A percentile compares a stretch with the other conserved stretches of the same genome.
phyloP scores from a whole-genome alignment of 768 basidiomycete species.

The Phlebiopsis gigantea region DNA sequence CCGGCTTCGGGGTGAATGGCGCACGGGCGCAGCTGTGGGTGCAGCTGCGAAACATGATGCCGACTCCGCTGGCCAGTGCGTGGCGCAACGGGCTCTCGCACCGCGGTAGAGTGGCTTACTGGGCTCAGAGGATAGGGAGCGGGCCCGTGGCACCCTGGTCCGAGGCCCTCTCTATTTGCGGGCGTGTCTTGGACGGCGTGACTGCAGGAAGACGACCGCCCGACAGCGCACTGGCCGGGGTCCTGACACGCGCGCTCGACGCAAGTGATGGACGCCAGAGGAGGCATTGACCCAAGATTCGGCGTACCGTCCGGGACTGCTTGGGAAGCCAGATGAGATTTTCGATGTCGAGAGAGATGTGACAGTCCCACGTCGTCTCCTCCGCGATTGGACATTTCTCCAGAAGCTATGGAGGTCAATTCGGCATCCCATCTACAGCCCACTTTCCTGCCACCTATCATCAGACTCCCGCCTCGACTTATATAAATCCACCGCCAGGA shows the following conservation, averaged over 20 bases:
- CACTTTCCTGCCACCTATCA: conserved; percentile 4
- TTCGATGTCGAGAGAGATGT: conserved; percentile 1
- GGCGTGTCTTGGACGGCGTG: background rate
- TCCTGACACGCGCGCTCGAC: background rate
- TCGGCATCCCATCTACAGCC: conserved; percentile 2
- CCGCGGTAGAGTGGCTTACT: background rate
- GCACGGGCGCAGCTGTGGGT: background rate
- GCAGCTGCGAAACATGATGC: background rate
- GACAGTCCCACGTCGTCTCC: conserved; percentile 9
- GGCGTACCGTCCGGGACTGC: conserved; percentile 6
- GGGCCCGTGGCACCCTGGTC: conserved; percentile 7
- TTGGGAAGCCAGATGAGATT: conserved; percentile 13
- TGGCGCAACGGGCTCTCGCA: background rate
- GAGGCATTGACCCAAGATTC: conserved; percentile 4
- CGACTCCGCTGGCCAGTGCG: background rate
- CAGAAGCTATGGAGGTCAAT: conserved; percentile 10
- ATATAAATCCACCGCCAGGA: conserved; percentile 14
- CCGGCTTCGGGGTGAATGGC: background rate
- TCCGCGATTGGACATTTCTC: conserved; percentile 3
- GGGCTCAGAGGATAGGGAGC: background rate
- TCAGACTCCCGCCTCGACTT: conserved; percentile 1
- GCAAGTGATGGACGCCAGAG: background rate
- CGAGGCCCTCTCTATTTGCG: conserved; percentile 3
- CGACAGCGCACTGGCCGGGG: conserved; percentile 2
- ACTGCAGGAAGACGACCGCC: background rate